Conservation (phyloP, 805 yeast species). For the Barnettozyma pratensis region DNA sequence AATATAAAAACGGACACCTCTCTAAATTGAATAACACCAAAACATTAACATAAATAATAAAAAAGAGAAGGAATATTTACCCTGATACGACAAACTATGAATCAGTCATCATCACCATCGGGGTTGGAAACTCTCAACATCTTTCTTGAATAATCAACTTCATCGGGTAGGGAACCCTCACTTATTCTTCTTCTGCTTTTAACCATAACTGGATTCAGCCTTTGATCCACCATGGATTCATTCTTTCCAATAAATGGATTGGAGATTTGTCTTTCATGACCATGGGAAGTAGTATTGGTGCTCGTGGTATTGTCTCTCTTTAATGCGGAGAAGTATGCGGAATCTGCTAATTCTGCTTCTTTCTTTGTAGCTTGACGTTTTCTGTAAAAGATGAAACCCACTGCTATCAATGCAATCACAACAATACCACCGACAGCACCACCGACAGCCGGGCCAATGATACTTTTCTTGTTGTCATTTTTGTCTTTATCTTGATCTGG, state of each 20-base stretch:
- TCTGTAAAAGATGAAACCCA: conserved; percentile 33
- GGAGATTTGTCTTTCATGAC: conserved; percentile 29
- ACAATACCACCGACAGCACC: conserved; percentile 55
- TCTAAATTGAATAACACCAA: not conserved
- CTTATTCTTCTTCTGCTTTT: conserved; percentile 73
- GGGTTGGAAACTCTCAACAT: conserved; percentile 87
- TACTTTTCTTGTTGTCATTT: conserved; percentile 13
- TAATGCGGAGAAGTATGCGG: conserved; percentile 53
- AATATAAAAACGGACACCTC: too few relatives aligned
- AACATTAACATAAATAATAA: not conserved
- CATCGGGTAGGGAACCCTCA: conserved; percentile 85
- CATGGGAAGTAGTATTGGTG: conserved; percentile 12
- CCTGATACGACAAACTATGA: not conserved
- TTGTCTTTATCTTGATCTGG: conserved; percentile 5
- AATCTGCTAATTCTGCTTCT: conserved; percentile 47
- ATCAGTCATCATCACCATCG: conserved; percentile 47
- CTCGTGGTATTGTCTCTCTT: conserved; percentile 35
- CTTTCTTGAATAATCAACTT: conserved; percentile 74
- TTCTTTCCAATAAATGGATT: conserved; percentile 63
- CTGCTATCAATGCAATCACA: conserved; percentile 39
- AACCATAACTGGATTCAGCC: conserved; percentile 69
- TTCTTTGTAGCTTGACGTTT: conserved; percentile 31
- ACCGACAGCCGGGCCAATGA: conserved; percentile 57
- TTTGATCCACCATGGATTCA: conserved; percentile 53
- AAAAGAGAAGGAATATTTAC: not conserved